These are phyloP conservation scores for Lactifluus subvellereus DNA, from an alignment of 768 basidiomycete genomes.

Conservation along the genomic window DNA sequence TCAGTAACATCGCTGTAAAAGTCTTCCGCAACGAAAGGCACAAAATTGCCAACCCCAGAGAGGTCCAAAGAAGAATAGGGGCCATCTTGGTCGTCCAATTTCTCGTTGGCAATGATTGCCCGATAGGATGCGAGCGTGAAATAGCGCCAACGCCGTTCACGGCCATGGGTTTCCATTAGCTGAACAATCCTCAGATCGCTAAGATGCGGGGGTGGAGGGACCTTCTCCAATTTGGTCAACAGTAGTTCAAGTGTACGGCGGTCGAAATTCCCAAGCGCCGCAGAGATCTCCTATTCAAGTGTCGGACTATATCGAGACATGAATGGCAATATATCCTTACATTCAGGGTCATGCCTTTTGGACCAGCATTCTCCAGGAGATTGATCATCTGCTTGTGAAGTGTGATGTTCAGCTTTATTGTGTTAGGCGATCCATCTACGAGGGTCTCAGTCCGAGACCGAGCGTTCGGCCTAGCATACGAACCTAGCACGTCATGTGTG, in stretches of 20 bases:
- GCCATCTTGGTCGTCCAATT: slow-evolving; percentile 47
- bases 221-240: slow-evolving; percentile 60
- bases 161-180: slow-evolving; percentile 74
- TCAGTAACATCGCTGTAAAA: slow-evolving; percentile 49
- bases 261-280: slow-evolving; percentile 63
- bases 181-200: slow-evolving; percentile 63
- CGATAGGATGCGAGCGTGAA: slow-evolving; percentile 70
- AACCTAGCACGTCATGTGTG: slow-evolving; percentile 31
- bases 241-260: slow-evolving; percentile 80
- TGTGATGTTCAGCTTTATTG: slow-evolving; percentile 55
- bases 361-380: slow-evolving; percentile 61
- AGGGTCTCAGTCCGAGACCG: not conserved
- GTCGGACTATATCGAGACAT: not conserved
- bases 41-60: slow-evolving; percentile 50
- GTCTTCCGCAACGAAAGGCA: slow-evolving; percentile 35
- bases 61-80: slow-evolving; percentile 45
- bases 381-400: slow-evolving; percentile 79
- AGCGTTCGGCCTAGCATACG: slow-evolving; percentile 15
- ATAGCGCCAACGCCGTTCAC: slow-evolving; percentile 83
- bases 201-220: slow-evolving; percentile 62
- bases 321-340: slow-evolving; percentile 35
- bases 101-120: slow-evolving; percentile 55
- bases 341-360: slow-evolving; percentile 64
- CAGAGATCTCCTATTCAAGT: slow-evolving; percentile 51
- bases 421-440: not conserved